Conservation (phyloP, 805 yeast species). For the Wickerhamiella azyma region DNA sequence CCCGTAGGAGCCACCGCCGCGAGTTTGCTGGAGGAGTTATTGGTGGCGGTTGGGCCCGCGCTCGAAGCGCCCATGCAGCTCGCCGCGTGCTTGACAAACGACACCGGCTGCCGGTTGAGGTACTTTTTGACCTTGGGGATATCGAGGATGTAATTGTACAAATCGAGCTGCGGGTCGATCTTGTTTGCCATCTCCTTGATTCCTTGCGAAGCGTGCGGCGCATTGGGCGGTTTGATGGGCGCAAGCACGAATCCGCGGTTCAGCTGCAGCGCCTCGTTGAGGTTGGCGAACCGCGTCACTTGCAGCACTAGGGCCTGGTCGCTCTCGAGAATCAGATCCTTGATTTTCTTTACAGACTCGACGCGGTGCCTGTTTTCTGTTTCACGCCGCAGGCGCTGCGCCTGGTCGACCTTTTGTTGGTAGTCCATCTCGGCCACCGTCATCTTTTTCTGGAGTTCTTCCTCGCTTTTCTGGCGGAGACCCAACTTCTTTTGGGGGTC, state of each 20-base stretch:
- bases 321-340: conserved; percentile 66
- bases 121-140: conserved; percentile 19
- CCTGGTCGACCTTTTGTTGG: conserved; percentile 56
- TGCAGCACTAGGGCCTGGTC: conserved; percentile 85
- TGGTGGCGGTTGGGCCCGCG: background rate
- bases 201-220: conserved; percentile 36
- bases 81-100: conserved; percentile 24
- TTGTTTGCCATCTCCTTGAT: conserved; percentile 65
- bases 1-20: background rate
- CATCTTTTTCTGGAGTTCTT: conserved; percentile 68
- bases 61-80: background rate
- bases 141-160: conserved; percentile 49
- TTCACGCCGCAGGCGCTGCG: conserved; percentile 61
- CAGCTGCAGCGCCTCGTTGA: conserved; percentile 69
- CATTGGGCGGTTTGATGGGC: conserved; percentile 44
- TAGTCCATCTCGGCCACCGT: conserved; percentile 79
- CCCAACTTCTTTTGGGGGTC: conserved; percentile 77
- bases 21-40: background rate
- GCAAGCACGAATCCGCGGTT: conserved; percentile 73
- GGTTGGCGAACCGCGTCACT: conserved; percentile 75
- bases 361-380: conserved; percentile 68
- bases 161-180: conserved; percentile 71
- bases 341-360: conserved; percentile 51
- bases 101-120: conserved; percentile 25
- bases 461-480: conserved; percentile 82